Base-by-base conservation (phyloP, 78 protist genomes). In the Dictyostelium brefeldianum region DNA sequence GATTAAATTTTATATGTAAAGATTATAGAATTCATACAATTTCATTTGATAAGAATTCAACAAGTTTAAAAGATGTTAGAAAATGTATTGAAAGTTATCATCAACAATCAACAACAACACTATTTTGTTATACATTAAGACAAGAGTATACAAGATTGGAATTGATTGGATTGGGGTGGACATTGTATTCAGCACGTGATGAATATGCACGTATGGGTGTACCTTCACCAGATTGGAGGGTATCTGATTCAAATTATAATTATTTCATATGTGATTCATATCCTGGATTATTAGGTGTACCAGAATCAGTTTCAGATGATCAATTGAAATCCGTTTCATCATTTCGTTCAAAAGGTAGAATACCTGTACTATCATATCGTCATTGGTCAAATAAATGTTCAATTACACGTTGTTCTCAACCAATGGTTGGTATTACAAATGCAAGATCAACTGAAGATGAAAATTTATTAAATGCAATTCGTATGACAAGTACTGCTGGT, bases 331-430 rank as follows among this genome's bases (percentile, higher is more conserved):
- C 59, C 11, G 92, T 73, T 47, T 92, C 97, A 15, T 22, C 57
- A 29, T 96, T 91, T 53, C 81, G 98, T 22, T 65, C 92, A 18
- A 94, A 95, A 59, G 97, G 96, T 20, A 95, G 98, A 51, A 73
- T 96, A 56, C 98, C 98, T 15, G 95, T 82, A 12, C 89, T 96
- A 5, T 78, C 97, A 36, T 96, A 87, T 47, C 31, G 89, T 5
- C 94, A 93, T 75, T 82, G 90, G 90, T 29, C 69, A 50, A 95
- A 90, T 51, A 83, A 90, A 74, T 78, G 95, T 5, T 54, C 96
- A 14, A 69, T 96, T 15, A 90, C 96, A 50, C 89, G 98, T 64
- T 89, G 96, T 50, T 51, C 89, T 47, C 98, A 96, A 56, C 98
- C 98, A 31, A n/a, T 29, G 31, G 94, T 71, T 17, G 98, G 98